Conservation (phyloP, 345 rosid species). For the Barbarea vulgaris region DNA sequence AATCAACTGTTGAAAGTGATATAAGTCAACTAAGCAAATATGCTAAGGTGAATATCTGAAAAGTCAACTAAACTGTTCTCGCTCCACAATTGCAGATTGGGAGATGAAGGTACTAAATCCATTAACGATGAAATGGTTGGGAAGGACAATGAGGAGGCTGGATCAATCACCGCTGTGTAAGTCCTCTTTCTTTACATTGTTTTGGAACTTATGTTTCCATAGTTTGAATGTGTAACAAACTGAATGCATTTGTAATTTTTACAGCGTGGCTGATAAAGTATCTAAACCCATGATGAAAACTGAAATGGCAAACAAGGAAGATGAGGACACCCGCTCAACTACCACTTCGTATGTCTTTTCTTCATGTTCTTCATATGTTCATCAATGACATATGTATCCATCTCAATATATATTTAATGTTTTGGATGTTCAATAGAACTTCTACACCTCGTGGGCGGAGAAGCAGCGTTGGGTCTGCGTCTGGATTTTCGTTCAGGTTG, state of each 20-base stretch:
- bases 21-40: constrained; percentile 8
- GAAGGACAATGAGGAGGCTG: constrained; percentile 23
- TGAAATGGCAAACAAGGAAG: constrained; percentile 58
- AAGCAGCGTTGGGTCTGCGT: constrained; percentile 59
- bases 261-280: constrained; percentile 58
- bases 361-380: constrained; percentile 13
- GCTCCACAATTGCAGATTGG: constrained; percentile 22
- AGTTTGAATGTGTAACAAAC: neutral
- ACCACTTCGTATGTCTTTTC: constrained; percentile 65
- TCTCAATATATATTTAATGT: constrained; percentile 14
- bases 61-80: constrained; percentile 21
- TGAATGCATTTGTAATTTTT: constrained; percentile 18
- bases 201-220: neutral
- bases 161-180: constrained; percentile 28
- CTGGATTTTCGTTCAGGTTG: constrained; percentile 88
- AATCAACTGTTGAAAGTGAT: neutral
- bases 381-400: neutral
- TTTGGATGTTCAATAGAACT: constrained; percentile 49
- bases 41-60: neutral
- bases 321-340: constrained; percentile 78
- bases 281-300: constrained; percentile 48
- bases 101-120: constrained; percentile 31
- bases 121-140: constrained; percentile 6
- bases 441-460: constrained; percentile 59
- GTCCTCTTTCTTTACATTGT: constrained; percentile 1